Evolutionary conservation across 2,329 filamentous ascomycete species (phyloP).

Genomic region (Mariannaea sp.): DNA sequence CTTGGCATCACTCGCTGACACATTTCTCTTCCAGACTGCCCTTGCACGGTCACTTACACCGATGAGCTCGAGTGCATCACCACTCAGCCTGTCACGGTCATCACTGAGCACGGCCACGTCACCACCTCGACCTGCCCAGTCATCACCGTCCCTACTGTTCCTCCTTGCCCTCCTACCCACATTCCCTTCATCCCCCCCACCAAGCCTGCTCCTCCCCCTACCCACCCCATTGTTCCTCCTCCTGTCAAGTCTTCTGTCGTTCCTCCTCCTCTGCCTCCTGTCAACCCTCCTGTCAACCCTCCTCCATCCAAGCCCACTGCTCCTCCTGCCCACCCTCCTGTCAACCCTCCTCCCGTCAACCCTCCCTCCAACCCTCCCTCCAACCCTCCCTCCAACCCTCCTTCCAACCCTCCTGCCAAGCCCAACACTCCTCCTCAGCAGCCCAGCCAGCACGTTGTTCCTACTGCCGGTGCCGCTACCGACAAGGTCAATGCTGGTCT

Average conservation of each 20-base stretch:
- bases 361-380: background rate
- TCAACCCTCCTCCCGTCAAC: conserved; percentile 30
- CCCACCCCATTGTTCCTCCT: conserved; percentile 26
- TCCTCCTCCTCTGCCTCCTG: conserved; percentile 10
- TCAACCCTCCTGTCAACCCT: background rate
- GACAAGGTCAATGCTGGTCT: conserved; percentile 43
- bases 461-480: conserved; percentile 47
- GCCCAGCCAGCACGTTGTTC: too few species aligned
- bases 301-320: background rate
- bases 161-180: conserved; percentile 6
- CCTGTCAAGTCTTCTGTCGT: too few species aligned
- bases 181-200: background rate
- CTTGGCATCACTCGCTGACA: background rate
- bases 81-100: conserved; percentile 7
- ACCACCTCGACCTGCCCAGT: conserved; percentile 11
- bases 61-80: conserved; percentile 2
- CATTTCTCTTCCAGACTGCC: conserved; percentile 47
- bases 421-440: conserved; percentile 29
- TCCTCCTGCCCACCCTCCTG: conserved; percentile 17
- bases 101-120: background rate
- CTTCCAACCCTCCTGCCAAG: background rate
- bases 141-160: background rate
- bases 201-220: background rate
- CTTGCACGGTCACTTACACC: conserved; percentile 49
- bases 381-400: background rate